These are phyloP conservation scores for Zalaria obscura DNA, from an alignment of 2,329 filamentous ascomycete genomes.

Conservation along the genomic window DNA sequence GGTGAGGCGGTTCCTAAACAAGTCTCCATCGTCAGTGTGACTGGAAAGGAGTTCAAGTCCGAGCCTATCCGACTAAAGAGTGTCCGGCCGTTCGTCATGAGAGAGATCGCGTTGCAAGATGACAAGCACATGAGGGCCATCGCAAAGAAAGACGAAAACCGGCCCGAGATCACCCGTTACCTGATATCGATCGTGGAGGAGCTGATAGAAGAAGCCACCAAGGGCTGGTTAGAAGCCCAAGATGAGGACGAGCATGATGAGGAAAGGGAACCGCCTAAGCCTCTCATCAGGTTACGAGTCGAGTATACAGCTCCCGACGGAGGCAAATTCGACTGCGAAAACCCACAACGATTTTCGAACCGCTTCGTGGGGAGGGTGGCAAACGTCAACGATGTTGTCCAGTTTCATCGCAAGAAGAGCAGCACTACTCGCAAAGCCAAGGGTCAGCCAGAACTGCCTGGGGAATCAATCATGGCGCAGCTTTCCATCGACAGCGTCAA, in stretches of 20 bases:
- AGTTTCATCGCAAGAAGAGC: slow-evolving; percentile 85
- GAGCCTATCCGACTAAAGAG: slow-evolving; percentile 75
- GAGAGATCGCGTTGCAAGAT: slow-evolving; percentile 62
- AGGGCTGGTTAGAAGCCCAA: slow-evolving; percentile 69
- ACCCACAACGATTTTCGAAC: slow-evolving; percentile 91
- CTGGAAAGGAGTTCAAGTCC: slow-evolving; percentile 64
- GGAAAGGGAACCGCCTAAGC: slow-evolving; percentile 53
- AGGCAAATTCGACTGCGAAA: slow-evolving; percentile 78
- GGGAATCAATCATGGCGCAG: slow-evolving; percentile 46
- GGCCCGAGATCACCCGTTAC: slow-evolving; percentile 62
- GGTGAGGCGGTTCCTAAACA: slow-evolving; percentile 88
- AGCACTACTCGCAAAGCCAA: slow-evolving; percentile 32
- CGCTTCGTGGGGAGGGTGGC: slow-evolving; percentile 82
- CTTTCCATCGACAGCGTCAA: slow-evolving; percentile 63
- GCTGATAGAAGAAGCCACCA: slow-evolving; percentile 73
- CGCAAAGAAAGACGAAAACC: slow-evolving; percentile 70
- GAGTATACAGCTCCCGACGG: slow-evolving; percentile 79
- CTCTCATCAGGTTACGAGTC: slow-evolving; percentile 77
- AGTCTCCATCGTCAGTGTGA: slow-evolving; percentile 72
- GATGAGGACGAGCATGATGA: slow-evolving; percentile 44
- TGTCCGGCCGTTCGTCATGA: slow-evolving; percentile 80
- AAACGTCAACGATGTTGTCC: slow-evolving; percentile 85
- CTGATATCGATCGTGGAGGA: slow-evolving; percentile 68
- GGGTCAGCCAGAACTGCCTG: slow-evolving; percentile 43
- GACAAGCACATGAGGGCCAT: slow-evolving; percentile 66